These are phyloP conservation scores for Yamadazyma triangularis DNA, from an alignment of 1,139 yeast species.

Conservation along the genomic window DNA sequence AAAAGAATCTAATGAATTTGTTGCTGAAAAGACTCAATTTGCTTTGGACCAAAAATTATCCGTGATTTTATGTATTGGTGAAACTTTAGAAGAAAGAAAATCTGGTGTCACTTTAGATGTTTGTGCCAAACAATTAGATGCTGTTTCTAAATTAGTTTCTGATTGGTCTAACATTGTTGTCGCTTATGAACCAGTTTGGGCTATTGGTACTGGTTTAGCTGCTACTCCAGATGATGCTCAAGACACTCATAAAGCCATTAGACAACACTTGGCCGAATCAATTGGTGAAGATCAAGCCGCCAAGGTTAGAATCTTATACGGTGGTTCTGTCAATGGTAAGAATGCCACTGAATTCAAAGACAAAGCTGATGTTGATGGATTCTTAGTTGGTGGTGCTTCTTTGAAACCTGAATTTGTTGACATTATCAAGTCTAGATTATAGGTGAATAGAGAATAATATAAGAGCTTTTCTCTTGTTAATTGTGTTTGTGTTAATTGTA, in stretches of 20 bases:
- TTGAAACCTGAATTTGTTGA: slow-evolving; percentile 97
- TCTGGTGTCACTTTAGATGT: slow-evolving; percentile 81
- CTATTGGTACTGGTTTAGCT: slow-evolving; percentile 98
- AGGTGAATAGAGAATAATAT: no score
- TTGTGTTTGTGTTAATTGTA: no score
- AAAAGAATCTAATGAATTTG: slow-evolving; percentile 84
- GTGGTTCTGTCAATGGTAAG: slow-evolving; percentile 97
- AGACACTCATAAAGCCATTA: slow-evolving; percentile 86
- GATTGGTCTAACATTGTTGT: slow-evolving; percentile 94
- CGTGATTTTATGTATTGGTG: slow-evolving; percentile 96
- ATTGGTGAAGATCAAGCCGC: slow-evolving; percentile 79
- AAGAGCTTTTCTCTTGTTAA: no score
- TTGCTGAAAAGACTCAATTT: slow-evolving; percentile 92
- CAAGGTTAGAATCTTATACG: slow-evolving; percentile 86
- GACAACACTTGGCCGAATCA: slow-evolving; percentile 73
- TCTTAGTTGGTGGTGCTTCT: slow-evolving; percentile 99
- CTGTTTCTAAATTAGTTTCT: slow-evolving; percentile 73
- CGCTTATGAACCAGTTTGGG: slow-evolving; percentile 99
- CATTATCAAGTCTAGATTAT: slow-evolving; percentile 88
- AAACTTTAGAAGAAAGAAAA: slow-evolving; percentile 93
- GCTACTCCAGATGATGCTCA: slow-evolving; percentile 98
- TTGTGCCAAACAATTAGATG: slow-evolving; percentile 85
- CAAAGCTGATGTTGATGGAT: slow-evolving; percentile 94
- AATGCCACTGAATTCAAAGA: slow-evolving; percentile 88
- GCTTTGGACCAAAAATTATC: slow-evolving; percentile 85